Conservation (phyloP, 306 rosid genomes). For the Chamaecrista fasciculata region DNA sequence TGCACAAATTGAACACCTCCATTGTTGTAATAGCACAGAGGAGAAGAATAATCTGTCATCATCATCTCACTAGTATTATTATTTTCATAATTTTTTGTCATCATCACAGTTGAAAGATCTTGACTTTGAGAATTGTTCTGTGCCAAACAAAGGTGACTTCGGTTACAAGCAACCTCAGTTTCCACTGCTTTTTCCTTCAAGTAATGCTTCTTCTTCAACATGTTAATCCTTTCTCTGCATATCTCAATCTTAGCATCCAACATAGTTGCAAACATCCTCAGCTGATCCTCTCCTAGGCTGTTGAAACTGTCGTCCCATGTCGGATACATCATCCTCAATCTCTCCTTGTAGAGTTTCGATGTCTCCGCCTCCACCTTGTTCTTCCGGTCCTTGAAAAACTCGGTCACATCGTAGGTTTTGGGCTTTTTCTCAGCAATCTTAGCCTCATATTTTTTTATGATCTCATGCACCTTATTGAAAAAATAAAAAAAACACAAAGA, state of each 20-base stretch:
- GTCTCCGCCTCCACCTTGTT: conserved; percentile 17
- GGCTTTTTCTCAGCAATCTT: background rate
- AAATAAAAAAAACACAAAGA: too few species aligned
- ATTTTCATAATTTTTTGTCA: background rate
- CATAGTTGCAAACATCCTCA: background rate
- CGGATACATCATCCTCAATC: conserved; percentile 15
- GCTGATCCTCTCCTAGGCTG: background rate
- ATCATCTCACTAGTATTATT: background rate
- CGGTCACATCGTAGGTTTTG: background rate
- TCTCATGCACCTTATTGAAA: background rate
- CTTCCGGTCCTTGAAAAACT: conserved; percentile 25
- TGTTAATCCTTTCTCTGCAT: background rate
- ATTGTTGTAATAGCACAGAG: background rate
- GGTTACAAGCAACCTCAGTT: background rate
- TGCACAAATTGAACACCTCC: background rate
- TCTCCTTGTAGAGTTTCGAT: background rate
- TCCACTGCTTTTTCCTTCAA: background rate
- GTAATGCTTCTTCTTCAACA: conserved; percentile 10
- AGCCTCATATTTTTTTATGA: background rate
- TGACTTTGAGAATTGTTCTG: background rate
- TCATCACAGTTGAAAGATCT: background rate
- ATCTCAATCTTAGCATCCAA: conserved; percentile 25
- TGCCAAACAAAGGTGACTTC: conserved; percentile 1
- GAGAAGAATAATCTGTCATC: background rate
- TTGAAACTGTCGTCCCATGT: conserved; percentile 19